A percentile compares a stretch with the other conserved stretches of the same genome.
phyloP scores from a whole-genome alignment of 2,329 filamentous ascomycete species.

The Westerdykella sp. region DNA sequence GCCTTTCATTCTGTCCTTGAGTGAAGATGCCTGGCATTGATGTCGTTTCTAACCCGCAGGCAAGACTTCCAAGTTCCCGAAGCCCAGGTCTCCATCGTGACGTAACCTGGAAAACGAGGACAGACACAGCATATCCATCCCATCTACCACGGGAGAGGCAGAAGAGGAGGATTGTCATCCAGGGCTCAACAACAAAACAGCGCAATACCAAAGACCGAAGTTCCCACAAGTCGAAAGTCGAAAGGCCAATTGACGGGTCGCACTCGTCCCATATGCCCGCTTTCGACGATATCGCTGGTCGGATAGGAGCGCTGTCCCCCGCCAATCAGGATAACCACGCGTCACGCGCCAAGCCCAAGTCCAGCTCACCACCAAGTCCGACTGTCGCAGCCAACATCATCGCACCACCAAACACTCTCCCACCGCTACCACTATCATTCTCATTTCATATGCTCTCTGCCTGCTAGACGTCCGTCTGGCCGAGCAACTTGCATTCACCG shows the following conservation, averaged over 20 bases:
- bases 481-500: constrained; percentile 31
- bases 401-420: constrained; percentile 20
- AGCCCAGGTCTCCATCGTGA: not conserved
- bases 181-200: no score
- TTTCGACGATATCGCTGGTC: constrained; percentile 26
- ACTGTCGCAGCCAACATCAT: constrained; percentile 21
- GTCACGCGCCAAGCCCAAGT: constrained; percentile 7
- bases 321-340: constrained; percentile 22
- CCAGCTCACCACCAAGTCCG: constrained; percentile 7
- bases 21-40: not conserved
- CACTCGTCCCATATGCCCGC: constrained; percentile 19
- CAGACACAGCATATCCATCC: no score
- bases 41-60: no score
- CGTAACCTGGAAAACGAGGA: not conserved
- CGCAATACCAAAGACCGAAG: not conserved
- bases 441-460: constrained; percentile 21
- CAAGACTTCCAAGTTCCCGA: not conserved
- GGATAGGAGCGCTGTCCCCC: not conserved
- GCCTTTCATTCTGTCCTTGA: constrained; percentile 19
- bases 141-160: no score
- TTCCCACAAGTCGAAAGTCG: constrained; percentile 13
- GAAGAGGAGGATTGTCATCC: no score
- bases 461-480: constrained; percentile 38
- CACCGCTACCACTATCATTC: constrained; percentile 9
- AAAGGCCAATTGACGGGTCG: constrained; percentile 24